phyloP scores from a whole-genome alignment of 148 eudicot species.

The Pouteria glomerata region DNA sequence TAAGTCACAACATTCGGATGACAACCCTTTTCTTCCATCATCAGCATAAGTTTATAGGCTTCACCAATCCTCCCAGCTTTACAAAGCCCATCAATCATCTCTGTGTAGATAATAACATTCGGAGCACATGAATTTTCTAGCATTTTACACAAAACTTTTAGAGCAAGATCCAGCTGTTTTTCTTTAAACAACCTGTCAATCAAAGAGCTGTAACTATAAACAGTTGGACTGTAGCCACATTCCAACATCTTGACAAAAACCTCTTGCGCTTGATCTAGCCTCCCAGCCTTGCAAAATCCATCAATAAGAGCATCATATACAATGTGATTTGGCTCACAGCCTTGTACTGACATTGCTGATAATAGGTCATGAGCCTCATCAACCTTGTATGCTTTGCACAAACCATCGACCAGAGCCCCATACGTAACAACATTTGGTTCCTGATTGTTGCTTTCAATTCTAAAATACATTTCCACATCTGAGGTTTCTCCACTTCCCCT shows the following conservation, averaged over 20 bases:
- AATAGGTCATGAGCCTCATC: slow-evolving; percentile 43
- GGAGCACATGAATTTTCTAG: slow-evolving; percentile 60
- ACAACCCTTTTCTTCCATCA: slow-evolving; percentile 93
- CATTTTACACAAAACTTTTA: slow-evolving; percentile 50
- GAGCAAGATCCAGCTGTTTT: slow-evolving; percentile 53
- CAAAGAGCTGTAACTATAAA: slow-evolving; percentile 52
- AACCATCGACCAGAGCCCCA: slow-evolving; percentile 63
- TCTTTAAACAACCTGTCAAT: slow-evolving; percentile 63
- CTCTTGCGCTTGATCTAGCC: slow-evolving; percentile 58
- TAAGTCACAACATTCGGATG: slow-evolving; percentile 91
- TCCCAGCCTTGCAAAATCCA: slow-evolving; percentile 65
- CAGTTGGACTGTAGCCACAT: slow-evolving; percentile 46
- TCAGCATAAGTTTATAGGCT: slow-evolving; percentile 78
- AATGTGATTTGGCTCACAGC: slow-evolving; percentile 63
- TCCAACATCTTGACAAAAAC: slow-evolving; percentile 48
- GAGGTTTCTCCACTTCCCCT: slow-evolving; percentile 40
- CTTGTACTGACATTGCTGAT: slow-evolving; percentile 43
- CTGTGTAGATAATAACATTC: slow-evolving; percentile 80
- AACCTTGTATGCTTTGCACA: slow-evolving; percentile 66
- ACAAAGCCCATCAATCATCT: slow-evolving; percentile 92
- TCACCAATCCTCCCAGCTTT: slow-evolving; percentile 82
- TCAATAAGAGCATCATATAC: slow-evolving; percentile 69
- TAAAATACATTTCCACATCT: slow-evolving; percentile 49
- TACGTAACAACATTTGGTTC: slow-evolving; percentile 59
- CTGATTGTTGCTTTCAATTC: slow-evolving; percentile 17